These are phyloP conservation scores for Syzygium oleosum DNA, from an alignment of 345 rosid species.

Conservation along the genomic window DNA sequence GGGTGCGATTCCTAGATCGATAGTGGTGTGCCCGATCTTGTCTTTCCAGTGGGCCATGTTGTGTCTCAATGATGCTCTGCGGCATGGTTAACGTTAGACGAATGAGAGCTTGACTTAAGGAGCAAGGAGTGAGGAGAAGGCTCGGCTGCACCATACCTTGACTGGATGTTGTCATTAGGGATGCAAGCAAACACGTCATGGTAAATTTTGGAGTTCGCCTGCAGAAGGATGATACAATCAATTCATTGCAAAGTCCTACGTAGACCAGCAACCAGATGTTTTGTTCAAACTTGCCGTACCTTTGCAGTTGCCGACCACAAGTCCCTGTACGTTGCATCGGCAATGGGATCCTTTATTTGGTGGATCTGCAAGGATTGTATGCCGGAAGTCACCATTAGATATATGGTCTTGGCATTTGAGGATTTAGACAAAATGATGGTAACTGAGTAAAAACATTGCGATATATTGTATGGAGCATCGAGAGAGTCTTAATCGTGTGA, in stretches of 20 bases:
- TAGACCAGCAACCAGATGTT: not conserved
- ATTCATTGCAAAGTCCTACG: not conserved
- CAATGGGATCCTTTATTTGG: constrained; percentile 58
- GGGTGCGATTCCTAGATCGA: constrained; percentile 78
- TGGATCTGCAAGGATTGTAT: constrained; percentile 26
- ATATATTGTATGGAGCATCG: not conserved
- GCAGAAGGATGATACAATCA: not conserved
- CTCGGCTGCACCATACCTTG: constrained; percentile 36
- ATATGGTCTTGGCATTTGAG: not conserved
- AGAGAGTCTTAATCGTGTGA: not conserved
- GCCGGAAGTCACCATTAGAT: not conserved
- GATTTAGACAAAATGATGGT: not conserved
- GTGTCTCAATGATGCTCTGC: constrained; percentile 65
- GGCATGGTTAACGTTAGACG: not conserved
- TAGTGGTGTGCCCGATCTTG: constrained; percentile 61
- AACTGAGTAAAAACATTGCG: not conserved
- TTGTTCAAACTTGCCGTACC: constrained; percentile 13
- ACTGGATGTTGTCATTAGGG: constrained; percentile 60
- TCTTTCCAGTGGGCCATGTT: constrained; percentile 50
- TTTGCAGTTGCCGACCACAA: constrained; percentile 71
- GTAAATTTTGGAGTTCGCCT: constrained; percentile 57
- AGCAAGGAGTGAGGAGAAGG: not conserved
- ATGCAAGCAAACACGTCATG: constrained; percentile 77
- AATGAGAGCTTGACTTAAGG: not conserved
- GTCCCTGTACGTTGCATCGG: constrained; percentile 51